phyloP scores from a whole-genome alignment of 805 yeast genomes.

The Cyberlindnera maritima region DNA sequence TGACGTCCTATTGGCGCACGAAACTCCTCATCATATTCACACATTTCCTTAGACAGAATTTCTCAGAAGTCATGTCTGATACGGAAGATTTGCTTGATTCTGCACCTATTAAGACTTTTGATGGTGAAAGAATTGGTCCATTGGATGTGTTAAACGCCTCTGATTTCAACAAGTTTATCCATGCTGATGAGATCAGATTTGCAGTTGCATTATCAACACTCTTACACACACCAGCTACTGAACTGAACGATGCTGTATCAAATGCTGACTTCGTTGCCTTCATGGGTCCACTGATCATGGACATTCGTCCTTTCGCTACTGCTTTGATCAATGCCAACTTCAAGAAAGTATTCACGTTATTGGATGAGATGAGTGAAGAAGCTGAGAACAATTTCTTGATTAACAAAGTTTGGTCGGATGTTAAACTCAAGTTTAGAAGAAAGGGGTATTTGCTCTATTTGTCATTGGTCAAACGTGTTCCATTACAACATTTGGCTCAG shows the following conservation, averaged over 20 bases:
- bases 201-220: constrained; percentile 23
- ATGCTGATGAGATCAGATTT: constrained; percentile 21
- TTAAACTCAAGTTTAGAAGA: constrained; percentile 28
- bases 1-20: constrained; percentile 27
- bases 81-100: constrained; percentile 16
- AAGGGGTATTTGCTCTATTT: constrained; percentile 33
- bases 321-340: constrained; percentile 28
- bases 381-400: constrained; percentile 22
- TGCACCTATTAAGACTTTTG: constrained; percentile 19
- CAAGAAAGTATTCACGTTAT: constrained; percentile 16
- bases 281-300: constrained; percentile 22
- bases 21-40: constrained; percentile 25
- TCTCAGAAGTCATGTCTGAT: constrained; percentile 16
- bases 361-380: constrained; percentile 18
- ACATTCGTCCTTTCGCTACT: constrained; percentile 24
- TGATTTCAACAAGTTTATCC: constrained; percentile 21
- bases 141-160: constrained; percentile 19
- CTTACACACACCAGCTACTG: constrained; percentile 15
- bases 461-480: constrained; percentile 27
- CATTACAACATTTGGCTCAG: constrained; percentile 17
- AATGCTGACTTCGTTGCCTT: constrained; percentile 18
- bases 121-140: constrained; percentile 18
- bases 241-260: constrained; percentile 18
- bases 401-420: constrained; percentile 22
- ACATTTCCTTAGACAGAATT: constrained; percentile 24